Evolutionary conservation across 2,329 filamentous ascomycete genomes (phyloP).

Genomic region (Ascocoryne sarcoides): DNA sequence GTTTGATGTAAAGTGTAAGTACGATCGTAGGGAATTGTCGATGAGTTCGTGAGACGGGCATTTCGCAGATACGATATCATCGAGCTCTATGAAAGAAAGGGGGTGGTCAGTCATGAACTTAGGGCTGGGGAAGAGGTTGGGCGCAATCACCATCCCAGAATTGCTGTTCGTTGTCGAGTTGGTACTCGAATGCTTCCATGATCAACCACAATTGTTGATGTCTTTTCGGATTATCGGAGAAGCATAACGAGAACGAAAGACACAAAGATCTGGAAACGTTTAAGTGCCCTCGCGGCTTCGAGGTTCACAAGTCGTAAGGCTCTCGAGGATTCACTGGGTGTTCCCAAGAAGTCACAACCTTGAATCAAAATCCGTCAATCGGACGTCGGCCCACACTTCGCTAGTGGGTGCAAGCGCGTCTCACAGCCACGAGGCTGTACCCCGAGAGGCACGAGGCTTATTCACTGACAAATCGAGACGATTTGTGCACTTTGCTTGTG

Average conservation of each 20-base stretch:
- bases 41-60: slow-evolving; percentile 57
- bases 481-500: too few species aligned
- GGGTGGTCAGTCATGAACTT: slow-evolving; percentile 4
- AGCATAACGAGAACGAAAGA: slow-evolving; percentile 18
- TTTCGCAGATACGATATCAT: slow-evolving; percentile 51
- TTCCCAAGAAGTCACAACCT: neutral
- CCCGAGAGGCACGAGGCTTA: neutral
- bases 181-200: slow-evolving; percentile 56
- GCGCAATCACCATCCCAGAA: slow-evolving; percentile 72
- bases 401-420: neutral
- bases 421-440: neutral
- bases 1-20: slow-evolving; percentile 67
- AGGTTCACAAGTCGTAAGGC: too few species aligned
- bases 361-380: neutral
- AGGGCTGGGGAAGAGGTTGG: neutral
- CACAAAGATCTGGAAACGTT: too few species aligned
- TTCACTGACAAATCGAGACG: too few species aligned
- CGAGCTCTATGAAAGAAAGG: slow-evolving; percentile 50
- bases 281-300: too few species aligned
- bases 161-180: slow-evolving; percentile 70
- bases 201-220: slow-evolving; percentile 1
- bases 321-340: too few species aligned
- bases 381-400: neutral
- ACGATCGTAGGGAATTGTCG: slow-evolving; percentile 78
- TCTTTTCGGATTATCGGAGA: slow-evolving; percentile 17